Percentiles rank a stretch among this genome's conserved stretches.
These are phyloP conservation scores for Articulospora tetracladia DNA, from an alignment of 495 filamentous ascomycete genomes.

Conservation along the genomic window DNA sequence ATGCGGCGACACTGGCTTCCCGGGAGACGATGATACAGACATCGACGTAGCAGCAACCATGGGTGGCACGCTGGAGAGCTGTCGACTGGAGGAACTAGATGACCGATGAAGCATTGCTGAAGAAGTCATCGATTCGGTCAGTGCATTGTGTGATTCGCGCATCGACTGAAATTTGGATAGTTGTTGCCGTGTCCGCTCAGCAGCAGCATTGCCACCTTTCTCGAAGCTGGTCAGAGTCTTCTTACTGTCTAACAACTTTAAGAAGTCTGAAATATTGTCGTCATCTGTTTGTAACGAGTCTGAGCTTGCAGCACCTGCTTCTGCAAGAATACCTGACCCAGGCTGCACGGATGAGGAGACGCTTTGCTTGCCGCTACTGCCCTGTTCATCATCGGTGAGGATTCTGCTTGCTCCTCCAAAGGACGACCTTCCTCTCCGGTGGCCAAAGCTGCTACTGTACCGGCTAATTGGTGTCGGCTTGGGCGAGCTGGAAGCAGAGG, in stretches of 20 bases:
- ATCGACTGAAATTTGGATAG: slow-evolving; percentile 77
- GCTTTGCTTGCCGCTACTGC: slow-evolving; percentile 83
- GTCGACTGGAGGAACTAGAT: slow-evolving; percentile 77
- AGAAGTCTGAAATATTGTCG: slow-evolving; percentile 87
- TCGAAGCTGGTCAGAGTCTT: slow-evolving; percentile 75
- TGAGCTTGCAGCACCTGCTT: slow-evolving; percentile 66
- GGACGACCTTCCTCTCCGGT: slow-evolving; percentile 72
- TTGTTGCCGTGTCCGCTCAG: slow-evolving; percentile 62
- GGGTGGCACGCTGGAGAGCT: slow-evolving; percentile 75
- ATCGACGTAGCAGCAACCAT: slow-evolving; percentile 81
- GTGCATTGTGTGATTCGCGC: slow-evolving; percentile 77
- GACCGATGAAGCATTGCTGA: slow-evolving; percentile 80
- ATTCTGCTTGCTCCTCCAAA: slow-evolving; percentile 62
- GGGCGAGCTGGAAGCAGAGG: slow-evolving; percentile 66
- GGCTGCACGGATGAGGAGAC: slow-evolving; percentile 77
- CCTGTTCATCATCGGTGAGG: slow-evolving; percentile 74
- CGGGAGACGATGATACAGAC: slow-evolving; percentile 81
- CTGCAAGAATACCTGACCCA: slow-evolving; percentile 76
- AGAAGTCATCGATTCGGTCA: slow-evolving; percentile 86
- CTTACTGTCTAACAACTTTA: slow-evolving; percentile 77
- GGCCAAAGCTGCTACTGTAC: slow-evolving; percentile 84
- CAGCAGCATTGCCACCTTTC: slow-evolving; percentile 50
- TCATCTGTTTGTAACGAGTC: slow-evolving; percentile 82
- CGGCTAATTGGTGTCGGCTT: slow-evolving; percentile 65
- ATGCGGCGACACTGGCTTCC: slow-evolving; percentile 89